phyloP scores from a whole-genome alignment of 2,329 filamentous ascomycete genomes.

The Sclerotiophoma versabilis region DNA sequence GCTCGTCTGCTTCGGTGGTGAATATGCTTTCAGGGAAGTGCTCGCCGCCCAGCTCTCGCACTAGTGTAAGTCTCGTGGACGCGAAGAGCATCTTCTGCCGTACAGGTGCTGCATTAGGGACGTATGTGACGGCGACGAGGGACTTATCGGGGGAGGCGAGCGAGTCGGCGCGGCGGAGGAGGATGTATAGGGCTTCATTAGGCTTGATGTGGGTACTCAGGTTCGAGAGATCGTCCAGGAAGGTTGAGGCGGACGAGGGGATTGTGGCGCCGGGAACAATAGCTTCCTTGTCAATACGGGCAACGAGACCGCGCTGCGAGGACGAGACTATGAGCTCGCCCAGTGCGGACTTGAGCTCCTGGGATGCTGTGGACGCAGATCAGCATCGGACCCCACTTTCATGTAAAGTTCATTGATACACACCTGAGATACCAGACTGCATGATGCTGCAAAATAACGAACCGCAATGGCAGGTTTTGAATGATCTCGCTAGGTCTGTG shows the following conservation, averaged over 20 bases:
- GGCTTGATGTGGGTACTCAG: slow-evolving; percentile 70
- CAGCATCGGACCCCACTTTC: slow-evolving; percentile 11
- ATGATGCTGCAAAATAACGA: slow-evolving; percentile 55
- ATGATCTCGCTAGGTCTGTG: not conserved
- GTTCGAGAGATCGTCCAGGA: slow-evolving; percentile 68
- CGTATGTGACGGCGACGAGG: slow-evolving; percentile 75
- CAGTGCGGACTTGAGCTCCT: slow-evolving; percentile 79
- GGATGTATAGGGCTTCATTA: slow-evolving; percentile 74
- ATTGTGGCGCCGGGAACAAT: slow-evolving; percentile 69
- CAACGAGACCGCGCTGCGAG: slow-evolving; percentile 72
- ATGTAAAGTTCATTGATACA: not conserved
- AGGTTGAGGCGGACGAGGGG: slow-evolving; percentile 59
- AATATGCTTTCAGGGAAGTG: slow-evolving; percentile 81
- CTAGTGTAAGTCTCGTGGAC: slow-evolving; percentile 75
- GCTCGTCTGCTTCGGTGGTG: slow-evolving; percentile 71
- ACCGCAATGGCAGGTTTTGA: not conserved
- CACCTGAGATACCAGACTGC: slow-evolving; percentile 83
- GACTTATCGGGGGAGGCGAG: slow-evolving; percentile 48
- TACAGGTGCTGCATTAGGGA: slow-evolving; percentile 79
- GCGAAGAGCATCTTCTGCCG: slow-evolving; percentile 89
- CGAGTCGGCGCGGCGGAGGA: slow-evolving; percentile 71
- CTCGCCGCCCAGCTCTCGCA: slow-evolving; percentile 78
- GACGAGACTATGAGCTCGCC: slow-evolving; percentile 69
- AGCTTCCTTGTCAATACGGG: slow-evolving; percentile 71
- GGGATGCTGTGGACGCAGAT: slow-evolving; percentile 63